Base-by-base conservation (phyloP, 2,329 filamentous ascomycete genomes). In the Lachnellula suecica region DNA sequence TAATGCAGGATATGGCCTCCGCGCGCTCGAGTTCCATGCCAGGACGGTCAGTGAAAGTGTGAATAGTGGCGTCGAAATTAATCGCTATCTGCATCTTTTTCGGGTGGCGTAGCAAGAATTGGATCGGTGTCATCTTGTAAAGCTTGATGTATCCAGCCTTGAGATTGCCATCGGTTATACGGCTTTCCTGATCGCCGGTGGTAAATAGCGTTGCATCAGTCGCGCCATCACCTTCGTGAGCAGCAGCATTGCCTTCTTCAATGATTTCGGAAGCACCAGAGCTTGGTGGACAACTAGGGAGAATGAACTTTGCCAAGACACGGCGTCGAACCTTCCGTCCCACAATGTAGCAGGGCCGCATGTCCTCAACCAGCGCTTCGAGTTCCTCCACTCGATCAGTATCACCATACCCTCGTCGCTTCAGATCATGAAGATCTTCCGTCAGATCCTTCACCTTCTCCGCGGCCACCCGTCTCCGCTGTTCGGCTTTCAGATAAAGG, bases 371-470 rank as follows among this genome's bases (percentile, higher is more conserved):
- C 24, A 44, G 29, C 31, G 25, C 23, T 23, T 53, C 45, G n/a
- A 44, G 9, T 19, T 31, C 22, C 48, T 51, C 13, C 50, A 25
- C 13, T 54, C n/a, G n/a, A n/a, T n/a, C n/a, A n/a, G n/a, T n/a
- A n/a, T n/a, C n/a, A n/a, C n/a, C n/a, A n/a, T n/a, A n/a, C n/a
- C n/a, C n/a, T n/a, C n/a, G n/a, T n/a, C n/a, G n/a, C 42, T 17
- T 35, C 13, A 20, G 44, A 4, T 20, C 27, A 1, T 41, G 23
- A 29, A 40, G 34, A 8, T 49, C 45, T 31, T 29, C 41, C 17
- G 51, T n/a, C n/a, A n/a, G n/a, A n/a, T n/a, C n/a, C n/a, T n/a
- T n/a, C 29, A 34, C 29, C 29, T n/a, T 34, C 29, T 34, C 29
- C 11, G 11, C 29, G 29, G n/a, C 11, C 11, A n/a, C 29, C n/a